Evolutionary conservation across 2,329 filamentous ascomycete genomes (phyloP).

Genomic region (Dothistroma septosporum): DNA sequence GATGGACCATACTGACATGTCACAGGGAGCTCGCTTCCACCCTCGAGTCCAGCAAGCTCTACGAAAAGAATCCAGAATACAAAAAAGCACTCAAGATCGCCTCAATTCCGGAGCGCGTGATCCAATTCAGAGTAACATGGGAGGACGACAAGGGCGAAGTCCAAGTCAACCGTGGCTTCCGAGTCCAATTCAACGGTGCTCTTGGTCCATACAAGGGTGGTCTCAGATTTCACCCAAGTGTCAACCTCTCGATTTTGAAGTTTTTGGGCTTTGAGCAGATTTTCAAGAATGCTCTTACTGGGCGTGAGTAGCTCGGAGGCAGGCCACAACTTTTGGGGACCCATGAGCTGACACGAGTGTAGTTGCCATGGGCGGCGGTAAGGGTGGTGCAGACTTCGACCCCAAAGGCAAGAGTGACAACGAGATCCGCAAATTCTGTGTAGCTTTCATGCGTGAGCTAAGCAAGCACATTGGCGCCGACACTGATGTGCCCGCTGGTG

Average conservation of each 20-base stretch:
- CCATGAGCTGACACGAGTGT: conserved; percentile 12
- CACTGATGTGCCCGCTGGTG: conserved; percentile 93
- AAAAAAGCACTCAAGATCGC: conserved; percentile 81
- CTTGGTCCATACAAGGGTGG: conserved; percentile 98
- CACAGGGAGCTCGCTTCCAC: conserved; percentile 73
- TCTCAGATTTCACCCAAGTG: conserved; percentile 86
- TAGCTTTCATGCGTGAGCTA: conserved; percentile 92
- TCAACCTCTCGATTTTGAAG: conserved; percentile 77
- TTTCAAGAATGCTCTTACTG: conserved; percentile 99
- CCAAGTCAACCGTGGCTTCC: conserved; percentile 91
- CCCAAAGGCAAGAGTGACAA: conserved; percentile 97
- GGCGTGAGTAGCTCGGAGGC: conserved; percentile 58
- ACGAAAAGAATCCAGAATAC: conserved; percentile 92
- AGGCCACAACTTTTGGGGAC: background rate
- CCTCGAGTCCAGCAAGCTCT: conserved; percentile 88
- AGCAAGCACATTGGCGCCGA: conserved; percentile 94
- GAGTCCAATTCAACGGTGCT: conserved; percentile 97
- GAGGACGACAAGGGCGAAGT: conserved; percentile 86
- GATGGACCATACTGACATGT: conserved; percentile 7
- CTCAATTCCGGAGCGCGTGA: conserved; percentile 87
- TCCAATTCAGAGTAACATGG: conserved; percentile 97
- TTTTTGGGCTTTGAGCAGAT: conserved; percentile 99
- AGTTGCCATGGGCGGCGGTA: conserved; percentile 95
- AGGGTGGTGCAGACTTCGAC: conserved; percentile 97
- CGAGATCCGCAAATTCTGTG: conserved; percentile 97